Conservation (phyloP, 805 yeast species). For the Wickerhamiella alocasiicola region DNA sequence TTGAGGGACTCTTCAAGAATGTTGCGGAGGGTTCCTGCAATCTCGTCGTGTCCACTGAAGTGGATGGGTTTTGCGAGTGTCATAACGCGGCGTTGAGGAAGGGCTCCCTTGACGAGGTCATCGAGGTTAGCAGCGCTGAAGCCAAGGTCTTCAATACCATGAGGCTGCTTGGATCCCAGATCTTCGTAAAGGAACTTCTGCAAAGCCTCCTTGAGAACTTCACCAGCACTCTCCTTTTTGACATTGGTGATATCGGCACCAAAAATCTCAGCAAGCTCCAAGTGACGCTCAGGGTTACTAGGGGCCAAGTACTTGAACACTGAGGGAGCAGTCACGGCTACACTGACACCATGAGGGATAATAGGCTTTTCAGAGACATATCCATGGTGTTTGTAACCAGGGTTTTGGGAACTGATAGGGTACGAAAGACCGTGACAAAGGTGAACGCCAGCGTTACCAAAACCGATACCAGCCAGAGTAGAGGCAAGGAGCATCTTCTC, state of each 20-base stretch:
- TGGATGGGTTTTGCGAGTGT: slow-evolving; percentile 22
- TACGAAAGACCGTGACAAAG: slow-evolving; percentile 34
- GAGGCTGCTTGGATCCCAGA: slow-evolving; percentile 29
- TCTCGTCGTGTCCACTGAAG: slow-evolving; percentile 10
- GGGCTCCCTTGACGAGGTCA: slow-evolving; percentile 30
- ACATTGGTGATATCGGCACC: slow-evolving; percentile 29
- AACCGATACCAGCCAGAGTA: slow-evolving; percentile 36
- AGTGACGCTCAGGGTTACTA: slow-evolving; percentile 31
- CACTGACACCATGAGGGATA: slow-evolving; percentile 36
- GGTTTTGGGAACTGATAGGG: slow-evolving; percentile 30
- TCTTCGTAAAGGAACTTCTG: slow-evolving; percentile 26
- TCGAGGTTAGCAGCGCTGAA: slow-evolving; percentile 26
- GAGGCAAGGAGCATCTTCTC: slow-evolving; percentile 35
- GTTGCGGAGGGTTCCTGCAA: slow-evolving; percentile 7
- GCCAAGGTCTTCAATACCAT: slow-evolving; percentile 28
- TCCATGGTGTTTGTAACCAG: slow-evolving; percentile 28
- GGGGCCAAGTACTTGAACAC: slow-evolving; percentile 32
- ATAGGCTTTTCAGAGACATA: slow-evolving; percentile 32
- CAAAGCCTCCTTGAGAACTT: slow-evolving; percentile 28
- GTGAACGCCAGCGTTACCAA: slow-evolving; percentile 36
- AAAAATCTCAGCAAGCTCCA: slow-evolving; percentile 28
- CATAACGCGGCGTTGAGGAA: slow-evolving; percentile 31
- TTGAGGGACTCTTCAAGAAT: slow-evolving; percentile 13
- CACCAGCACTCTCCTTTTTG: slow-evolving; percentile 30
- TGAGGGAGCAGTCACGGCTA: slow-evolving; percentile 36